Evolutionary conservation across 352 stramenopile species (phyloP).

Genomic region (Phytophthora idaei): DNA sequence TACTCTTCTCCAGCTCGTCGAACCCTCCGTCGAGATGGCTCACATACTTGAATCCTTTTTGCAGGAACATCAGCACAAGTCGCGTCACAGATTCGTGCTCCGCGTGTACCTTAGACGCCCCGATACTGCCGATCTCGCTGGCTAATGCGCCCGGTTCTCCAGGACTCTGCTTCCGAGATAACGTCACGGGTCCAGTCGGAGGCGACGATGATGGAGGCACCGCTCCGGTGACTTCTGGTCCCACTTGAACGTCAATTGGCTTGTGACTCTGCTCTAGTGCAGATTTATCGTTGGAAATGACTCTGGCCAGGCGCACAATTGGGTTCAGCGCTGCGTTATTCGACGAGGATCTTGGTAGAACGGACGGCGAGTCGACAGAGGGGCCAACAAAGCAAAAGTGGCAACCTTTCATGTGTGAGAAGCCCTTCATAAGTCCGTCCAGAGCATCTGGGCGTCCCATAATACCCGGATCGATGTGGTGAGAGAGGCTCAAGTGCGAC

Average conservation of each 20-base stretch:
- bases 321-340: slow-evolving; percentile 54
- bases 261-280: slow-evolving; percentile 26
- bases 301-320: slow-evolving; percentile 59
- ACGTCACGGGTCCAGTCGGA: slow-evolving; percentile 10
- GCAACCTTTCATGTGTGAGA: slow-evolving; percentile 86
- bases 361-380: slow-evolving; percentile 38
- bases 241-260: slow-evolving; percentile 12
- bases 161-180: slow-evolving; percentile 33
- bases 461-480: slow-evolving; percentile 87
- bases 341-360: slow-evolving; percentile 27
- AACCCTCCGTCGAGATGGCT: slow-evolving; percentile 85
- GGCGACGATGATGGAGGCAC: slow-evolving; percentile 2
- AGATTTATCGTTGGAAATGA: slow-evolving; percentile 66
- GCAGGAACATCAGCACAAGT: slow-evolving; percentile 85
- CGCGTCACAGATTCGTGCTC: slow-evolving; percentile 81
- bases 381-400: slow-evolving; percentile 90
- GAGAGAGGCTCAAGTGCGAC: slow-evolving; percentile 84
- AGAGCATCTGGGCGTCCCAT: slow-evolving; percentile 74
- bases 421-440: slow-evolving; percentile 78
- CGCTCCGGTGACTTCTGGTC: slow-evolving; percentile 11
- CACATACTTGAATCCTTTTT: slow-evolving; percentile 88
- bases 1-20: slow-evolving; percentile 75
- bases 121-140: slow-evolving; percentile 44
- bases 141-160: slow-evolving; percentile 37
- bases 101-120: slow-evolving; percentile 32